Base-by-base conservation (phyloP, 495 filamentous ascomycete species). In the Penicillium bialowiezense region DNA sequence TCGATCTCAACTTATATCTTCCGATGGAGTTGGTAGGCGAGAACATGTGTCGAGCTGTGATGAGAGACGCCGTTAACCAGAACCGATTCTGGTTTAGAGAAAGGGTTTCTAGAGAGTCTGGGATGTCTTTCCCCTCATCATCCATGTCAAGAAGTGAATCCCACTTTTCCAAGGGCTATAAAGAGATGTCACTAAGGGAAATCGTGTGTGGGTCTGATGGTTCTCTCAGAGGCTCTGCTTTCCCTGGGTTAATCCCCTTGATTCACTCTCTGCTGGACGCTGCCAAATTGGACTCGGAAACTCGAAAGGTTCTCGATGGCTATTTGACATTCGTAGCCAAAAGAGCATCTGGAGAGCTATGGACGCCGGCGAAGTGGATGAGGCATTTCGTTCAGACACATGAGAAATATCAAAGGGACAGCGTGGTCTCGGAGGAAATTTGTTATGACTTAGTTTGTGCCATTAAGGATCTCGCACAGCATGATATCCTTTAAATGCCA, bases 1-100 rank as follows among this genome's bases (percentile, higher is more conserved):
- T 89, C 67, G 84, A 90, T 57, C 74, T 96, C 24, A 95, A 95
- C 64, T 92, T 96, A 61, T 96, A 96, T 70, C 86, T 95, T 28
- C 90, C 90, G 29, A 91, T 95, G 60, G 67, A 72, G 7, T 55
- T 58, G 28, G 59, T 65, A 0, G 61, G 86, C 28, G 85, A 91
- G 63, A 32, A 32, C 10, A 32, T 32, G 29, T 12, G 29, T 32
- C 29, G 29, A 12, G 7, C 29, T 32, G 29, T 95, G 95, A 61
- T 95, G 95, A 90, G 83, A 92, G 60, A 89, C 81, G 29, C 29
- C 12, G 29, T 32, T 12, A 88, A 90, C 2, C 90, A 95, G 67
- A 74, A 69, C 87, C 12, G 83, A 91, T 60, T 89, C 89, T n/a
- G 87, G 91, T 28, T 60, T 86, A 10, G 72, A 81, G 29, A 3